Conservation (phyloP, 2,329 filamentous ascomycete genomes). For the Colletotrichum cereale region DNA sequence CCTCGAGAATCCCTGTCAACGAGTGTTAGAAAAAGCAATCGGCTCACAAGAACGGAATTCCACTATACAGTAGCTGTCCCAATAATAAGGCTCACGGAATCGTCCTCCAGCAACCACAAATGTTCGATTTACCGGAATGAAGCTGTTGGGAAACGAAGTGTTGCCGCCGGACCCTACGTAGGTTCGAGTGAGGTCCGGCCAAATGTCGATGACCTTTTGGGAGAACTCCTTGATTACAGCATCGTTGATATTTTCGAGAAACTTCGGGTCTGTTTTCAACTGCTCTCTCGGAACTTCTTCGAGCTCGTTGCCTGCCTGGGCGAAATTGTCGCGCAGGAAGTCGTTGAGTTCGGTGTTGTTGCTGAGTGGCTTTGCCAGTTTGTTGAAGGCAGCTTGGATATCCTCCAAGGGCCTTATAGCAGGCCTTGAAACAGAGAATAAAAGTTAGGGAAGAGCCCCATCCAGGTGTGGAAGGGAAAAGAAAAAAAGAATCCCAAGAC, state of each 20-base stretch:
- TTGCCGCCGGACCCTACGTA: constrained; percentile 65
- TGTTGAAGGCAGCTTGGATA: constrained; percentile 71
- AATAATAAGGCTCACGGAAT: constrained; percentile 79
- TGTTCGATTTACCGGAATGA: constrained; percentile 74
- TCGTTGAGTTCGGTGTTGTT: constrained; percentile 73
- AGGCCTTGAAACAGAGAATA: constrained; percentile 58
- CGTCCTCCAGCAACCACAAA: constrained; percentile 80
- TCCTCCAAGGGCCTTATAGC: constrained; percentile 70
- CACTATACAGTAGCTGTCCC: constrained; percentile 68
- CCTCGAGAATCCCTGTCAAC: constrained; percentile 70
- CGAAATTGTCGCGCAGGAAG: constrained; percentile 75
- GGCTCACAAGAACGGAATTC: background rate
- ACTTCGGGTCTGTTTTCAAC: constrained; percentile 68
- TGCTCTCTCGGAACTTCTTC: constrained; percentile 63
- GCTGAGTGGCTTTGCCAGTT: constrained; percentile 69
- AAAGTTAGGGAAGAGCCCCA: constrained; percentile 30
- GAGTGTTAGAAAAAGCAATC: background rate
- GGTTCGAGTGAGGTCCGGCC: constrained; percentile 74
- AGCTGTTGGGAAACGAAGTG: constrained; percentile 72
- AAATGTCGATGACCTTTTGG: constrained; percentile 75
- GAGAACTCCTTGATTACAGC: constrained; percentile 71
- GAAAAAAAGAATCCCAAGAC: too few species aligned
- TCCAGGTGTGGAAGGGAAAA: background rate
- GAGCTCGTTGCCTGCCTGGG: constrained; percentile 73
- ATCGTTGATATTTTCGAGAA: constrained; percentile 69